phyloP scores from a whole-genome alignment of 1,284 basidiomycete species.

The Tylopilus sp. region DNA sequence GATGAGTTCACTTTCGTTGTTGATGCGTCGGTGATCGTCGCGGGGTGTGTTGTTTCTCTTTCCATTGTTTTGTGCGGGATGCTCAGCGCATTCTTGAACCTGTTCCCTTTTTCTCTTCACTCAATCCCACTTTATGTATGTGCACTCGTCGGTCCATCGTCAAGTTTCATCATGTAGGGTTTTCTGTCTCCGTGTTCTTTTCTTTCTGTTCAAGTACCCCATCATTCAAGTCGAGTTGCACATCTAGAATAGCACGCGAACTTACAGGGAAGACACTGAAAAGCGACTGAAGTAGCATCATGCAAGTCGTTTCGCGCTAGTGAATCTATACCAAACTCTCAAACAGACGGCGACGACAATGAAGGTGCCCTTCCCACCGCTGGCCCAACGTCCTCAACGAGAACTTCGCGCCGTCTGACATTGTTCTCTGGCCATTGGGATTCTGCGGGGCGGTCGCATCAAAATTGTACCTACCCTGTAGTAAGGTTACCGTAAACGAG shows the following conservation, averaged over 20 bases:
- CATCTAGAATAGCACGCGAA: neutral
- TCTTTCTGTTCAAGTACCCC: neutral
- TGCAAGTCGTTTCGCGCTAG: no score
- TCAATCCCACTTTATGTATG: neutral
- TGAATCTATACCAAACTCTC: no score
- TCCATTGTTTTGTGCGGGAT: neutral
- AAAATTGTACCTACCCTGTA: no score
- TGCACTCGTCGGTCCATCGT: neutral
- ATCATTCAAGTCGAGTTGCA: neutral
- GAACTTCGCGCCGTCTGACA: no score
- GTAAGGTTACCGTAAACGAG: no score
- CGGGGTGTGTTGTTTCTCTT: neutral
- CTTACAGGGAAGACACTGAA: no score
- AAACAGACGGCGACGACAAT: no score
- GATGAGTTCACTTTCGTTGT: conserved; percentile 38
- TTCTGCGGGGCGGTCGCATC: no score
- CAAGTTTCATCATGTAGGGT: neutral
- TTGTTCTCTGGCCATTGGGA: no score
- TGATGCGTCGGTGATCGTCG: conserved; percentile 17
- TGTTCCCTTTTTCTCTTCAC: neutral
- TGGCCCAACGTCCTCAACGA: no score
- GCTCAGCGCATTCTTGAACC: neutral
- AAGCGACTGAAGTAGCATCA: no score
- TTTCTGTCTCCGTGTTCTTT: neutral
- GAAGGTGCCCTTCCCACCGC: no score